Evolutionary conservation across 2,329 filamentous ascomycete genomes (phyloP), one percentile per base, ranked within the genome.

Genomic region (Setomelanomma holmii): DNA sequence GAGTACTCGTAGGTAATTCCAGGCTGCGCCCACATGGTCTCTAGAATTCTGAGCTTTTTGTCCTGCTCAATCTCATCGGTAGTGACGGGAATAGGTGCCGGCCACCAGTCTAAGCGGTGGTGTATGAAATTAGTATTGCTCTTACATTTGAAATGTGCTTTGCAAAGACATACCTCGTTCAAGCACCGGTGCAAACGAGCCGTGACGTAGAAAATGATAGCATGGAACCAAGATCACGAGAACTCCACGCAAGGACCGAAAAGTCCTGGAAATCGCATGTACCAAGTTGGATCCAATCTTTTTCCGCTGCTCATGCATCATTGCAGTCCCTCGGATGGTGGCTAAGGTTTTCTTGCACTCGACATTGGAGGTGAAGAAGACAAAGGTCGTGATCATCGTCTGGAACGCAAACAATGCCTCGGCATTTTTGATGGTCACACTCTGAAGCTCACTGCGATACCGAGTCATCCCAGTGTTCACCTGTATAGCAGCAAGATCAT

Each of bases 401-500:
- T 58, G 62, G 51, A 60, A 67, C 7, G 24, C 68, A 17, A 67
- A 77, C 14, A 78, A 55, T 1, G 77, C 75, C 30, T 77, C 76
- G 19, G 71, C 74, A 41, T 77, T 77, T 8, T 69, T 67, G 12
- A 72, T 64, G 4, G 71, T 69, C n/a, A 79, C 67, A 2, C 72
- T 54, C 20, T 54, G 49, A 4, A 69, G 33, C n/a, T 59, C 46
- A 3, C 36, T 22, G 4, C 63, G 61, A 38, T 74, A 71, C 1
- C 52, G 50, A 3, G 43, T 41, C 20, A 72, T 50, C 4, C 66
- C 64, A 8, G 33, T 53, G 49, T 64, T 69, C 41, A 72, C 57
- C 46, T 70, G 63, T 5, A 43, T 56, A 11, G 58, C 61, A 24
- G 67, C 66, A 22, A 66, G 60, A 11, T 58, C 53, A 8, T 51